phyloP scores from a whole-genome alignment of 805 yeast genomes.

The Schizosaccharomyces cryophilus region DNA sequence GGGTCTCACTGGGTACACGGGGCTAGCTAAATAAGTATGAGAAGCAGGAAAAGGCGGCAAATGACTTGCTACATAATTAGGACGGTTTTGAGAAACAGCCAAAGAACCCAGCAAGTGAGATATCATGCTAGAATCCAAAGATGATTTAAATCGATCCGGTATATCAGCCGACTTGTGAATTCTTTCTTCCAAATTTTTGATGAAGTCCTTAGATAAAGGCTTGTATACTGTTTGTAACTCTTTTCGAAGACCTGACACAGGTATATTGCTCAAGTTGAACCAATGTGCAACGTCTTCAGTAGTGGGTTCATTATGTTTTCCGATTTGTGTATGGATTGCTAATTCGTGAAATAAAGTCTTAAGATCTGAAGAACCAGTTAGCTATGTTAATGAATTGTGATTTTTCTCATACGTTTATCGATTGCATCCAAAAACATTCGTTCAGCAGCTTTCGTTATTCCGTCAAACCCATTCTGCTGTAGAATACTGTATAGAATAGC shows the following conservation, averaged over 20 bases:
- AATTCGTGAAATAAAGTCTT: not conserved
- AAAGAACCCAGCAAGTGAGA: not conserved
- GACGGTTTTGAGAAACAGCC: not conserved
- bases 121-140: not conserved
- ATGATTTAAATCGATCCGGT: not conserved
- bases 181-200: not conserved
- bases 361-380: not conserved
- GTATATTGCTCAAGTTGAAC: not conserved
- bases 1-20: slow-evolving; percentile 34
- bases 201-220: not conserved
- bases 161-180: not conserved
- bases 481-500: not conserved
- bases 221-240: not conserved
- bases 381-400: not conserved
- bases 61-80: not conserved
- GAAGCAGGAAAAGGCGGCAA: slow-evolving; percentile 82
- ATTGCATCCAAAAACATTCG: not conserved
- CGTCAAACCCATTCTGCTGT: not conserved
- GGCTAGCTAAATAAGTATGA: slow-evolving; percentile 65
- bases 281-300: not conserved
- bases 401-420: not conserved
- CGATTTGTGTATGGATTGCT: not conserved
- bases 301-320: not conserved
- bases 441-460: not conserved
- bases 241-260: not conserved